A percentile compares a stretch with the other conserved stretches of the same genome.
These are phyloP conservation scores for Seiridium cupressi DNA, from an alignment of 2,329 filamentous ascomycete species.

Conservation along the genomic window DNA sequence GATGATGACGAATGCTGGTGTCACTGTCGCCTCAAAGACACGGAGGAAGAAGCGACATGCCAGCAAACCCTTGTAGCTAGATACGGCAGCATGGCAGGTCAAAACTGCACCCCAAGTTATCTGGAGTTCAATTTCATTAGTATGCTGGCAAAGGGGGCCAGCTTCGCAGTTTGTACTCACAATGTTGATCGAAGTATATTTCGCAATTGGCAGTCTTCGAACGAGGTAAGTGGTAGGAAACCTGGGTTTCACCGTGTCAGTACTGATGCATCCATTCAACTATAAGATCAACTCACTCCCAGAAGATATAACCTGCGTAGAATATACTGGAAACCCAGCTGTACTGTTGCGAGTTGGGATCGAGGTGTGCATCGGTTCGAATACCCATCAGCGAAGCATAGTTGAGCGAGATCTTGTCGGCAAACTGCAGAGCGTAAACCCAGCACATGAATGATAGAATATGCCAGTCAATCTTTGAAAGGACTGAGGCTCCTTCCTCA, in stretches of 20 bases:
- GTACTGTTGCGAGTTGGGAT: conserved; percentile 1
- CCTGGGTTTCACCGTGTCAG: neutral
- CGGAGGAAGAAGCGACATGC: neutral
- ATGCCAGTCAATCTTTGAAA: neutral
- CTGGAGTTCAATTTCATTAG: too few relatives aligned
- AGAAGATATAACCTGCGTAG: conserved; percentile 1
- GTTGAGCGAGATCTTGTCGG: neutral
- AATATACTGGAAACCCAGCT: neutral
- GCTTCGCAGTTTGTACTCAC: too few relatives aligned
- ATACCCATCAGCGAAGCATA: conserved; percentile 3
- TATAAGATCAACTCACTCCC: neutral
- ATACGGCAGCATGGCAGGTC: neutral
- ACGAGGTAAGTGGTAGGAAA: conserved; percentile 1
- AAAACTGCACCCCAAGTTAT: neutral
- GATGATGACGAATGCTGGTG: neutral
- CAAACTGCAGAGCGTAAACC: neutral
- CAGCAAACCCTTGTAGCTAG: neutral
- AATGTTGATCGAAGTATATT: neutral
- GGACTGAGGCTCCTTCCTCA: neutral
- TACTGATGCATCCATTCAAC: neutral
- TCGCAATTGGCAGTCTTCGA: neutral
- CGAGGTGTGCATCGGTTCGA: neutral
- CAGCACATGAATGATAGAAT: neutral
- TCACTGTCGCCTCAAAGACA: neutral
- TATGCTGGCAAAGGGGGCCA: too few relatives aligned